phyloP scores from a whole-genome alignment of 345 rosid species.

The Citropsis articulata region DNA sequence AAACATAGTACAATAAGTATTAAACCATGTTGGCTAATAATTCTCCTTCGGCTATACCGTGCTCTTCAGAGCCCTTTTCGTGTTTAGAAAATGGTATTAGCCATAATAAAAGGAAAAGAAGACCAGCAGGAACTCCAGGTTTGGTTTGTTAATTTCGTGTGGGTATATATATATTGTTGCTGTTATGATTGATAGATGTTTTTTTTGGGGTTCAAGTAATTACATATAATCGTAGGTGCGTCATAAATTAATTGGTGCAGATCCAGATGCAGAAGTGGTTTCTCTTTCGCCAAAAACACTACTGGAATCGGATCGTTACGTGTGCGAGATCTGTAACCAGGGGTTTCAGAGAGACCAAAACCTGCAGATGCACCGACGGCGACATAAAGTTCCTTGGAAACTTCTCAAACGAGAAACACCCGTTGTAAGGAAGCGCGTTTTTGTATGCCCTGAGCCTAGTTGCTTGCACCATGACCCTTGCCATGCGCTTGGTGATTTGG shows the following conservation, averaged over 20 bases:
- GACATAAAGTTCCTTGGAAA: conserved; percentile 99
- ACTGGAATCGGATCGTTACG: conserved; percentile 86
- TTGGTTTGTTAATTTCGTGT: background rate
- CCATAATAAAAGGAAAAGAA: conserved; percentile 70
- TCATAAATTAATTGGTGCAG: conserved; percentile 27
- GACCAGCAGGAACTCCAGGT: conserved; percentile 97
- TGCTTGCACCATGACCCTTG: conserved; percentile 95
- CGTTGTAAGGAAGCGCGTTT: conserved; percentile 70
- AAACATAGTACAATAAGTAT: background rate
- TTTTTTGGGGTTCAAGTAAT: no score
- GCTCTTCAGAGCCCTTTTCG: conserved; percentile 39
- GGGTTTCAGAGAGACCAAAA: conserved; percentile 98
- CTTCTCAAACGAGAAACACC: conserved; percentile 82
- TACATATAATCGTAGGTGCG: no score
- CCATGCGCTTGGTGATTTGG: conserved; percentile 94
- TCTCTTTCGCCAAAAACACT: conserved; percentile 86
- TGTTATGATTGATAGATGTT: no score
- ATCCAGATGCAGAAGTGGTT: conserved; percentile 97
- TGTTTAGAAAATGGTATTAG: conserved; percentile 35
- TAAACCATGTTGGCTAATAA: conserved; percentile 37
- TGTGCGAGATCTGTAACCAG: conserved; percentile 98
- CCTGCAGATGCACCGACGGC: conserved; percentile 92
- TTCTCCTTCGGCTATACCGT: conserved; percentile 23
- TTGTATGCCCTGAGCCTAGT: conserved; percentile 88
- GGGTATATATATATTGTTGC: background rate